Evolutionary conservation across 306 rosid species (phyloP).

Genomic region (Parietaria judaica): DNA sequence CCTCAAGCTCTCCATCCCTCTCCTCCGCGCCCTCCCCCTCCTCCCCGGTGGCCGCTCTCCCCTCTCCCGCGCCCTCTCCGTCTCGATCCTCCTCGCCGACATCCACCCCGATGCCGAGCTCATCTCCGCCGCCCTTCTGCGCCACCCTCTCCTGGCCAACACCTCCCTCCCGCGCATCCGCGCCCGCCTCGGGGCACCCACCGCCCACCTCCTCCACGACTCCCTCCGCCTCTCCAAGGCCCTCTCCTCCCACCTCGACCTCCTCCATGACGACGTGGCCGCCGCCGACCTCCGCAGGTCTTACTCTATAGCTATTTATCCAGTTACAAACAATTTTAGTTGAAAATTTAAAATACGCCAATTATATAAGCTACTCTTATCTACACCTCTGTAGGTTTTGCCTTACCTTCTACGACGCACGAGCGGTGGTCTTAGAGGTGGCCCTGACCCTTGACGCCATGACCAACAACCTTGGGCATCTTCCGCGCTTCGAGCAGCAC

Average conservation of each 20-base stretch:
- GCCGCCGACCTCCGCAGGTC: conserved; percentile 37
- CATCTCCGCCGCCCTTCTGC: conserved; percentile 70
- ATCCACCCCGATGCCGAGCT: conserved; percentile 96
- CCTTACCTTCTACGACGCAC: conserved; percentile 63
- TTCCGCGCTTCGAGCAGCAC: conserved; percentile 79
- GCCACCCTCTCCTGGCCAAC: conserved; percentile 54
- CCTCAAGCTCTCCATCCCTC: conserved; percentile 69
- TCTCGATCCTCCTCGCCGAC: conserved; percentile 72
- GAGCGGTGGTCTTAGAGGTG: conserved; percentile 74
- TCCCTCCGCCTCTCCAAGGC: conserved; percentile 52
- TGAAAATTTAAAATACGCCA: too few species aligned
- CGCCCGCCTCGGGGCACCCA: conserved; percentile 48
- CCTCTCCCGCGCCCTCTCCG: conserved; percentile 65
- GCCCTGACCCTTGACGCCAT: conserved; percentile 66
- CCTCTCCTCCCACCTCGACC: conserved; percentile 48
- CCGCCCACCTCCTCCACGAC: conserved; percentile 69
- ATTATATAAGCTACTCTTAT: conserved; percentile 1
- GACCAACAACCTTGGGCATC: conserved; percentile 52
- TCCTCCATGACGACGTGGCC: conserved; percentile 59
- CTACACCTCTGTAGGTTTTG: conserved; percentile 51
- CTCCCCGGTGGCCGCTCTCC: conserved; percentile 72
- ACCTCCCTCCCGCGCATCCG: conserved; percentile 41
- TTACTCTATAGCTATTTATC: not conserved
- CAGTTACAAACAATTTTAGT: too few species aligned
- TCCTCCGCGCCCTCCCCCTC: conserved; percentile 49